Conservation (phyloP, 306 rosid genomes). For the Cercis canadensis region DNA sequence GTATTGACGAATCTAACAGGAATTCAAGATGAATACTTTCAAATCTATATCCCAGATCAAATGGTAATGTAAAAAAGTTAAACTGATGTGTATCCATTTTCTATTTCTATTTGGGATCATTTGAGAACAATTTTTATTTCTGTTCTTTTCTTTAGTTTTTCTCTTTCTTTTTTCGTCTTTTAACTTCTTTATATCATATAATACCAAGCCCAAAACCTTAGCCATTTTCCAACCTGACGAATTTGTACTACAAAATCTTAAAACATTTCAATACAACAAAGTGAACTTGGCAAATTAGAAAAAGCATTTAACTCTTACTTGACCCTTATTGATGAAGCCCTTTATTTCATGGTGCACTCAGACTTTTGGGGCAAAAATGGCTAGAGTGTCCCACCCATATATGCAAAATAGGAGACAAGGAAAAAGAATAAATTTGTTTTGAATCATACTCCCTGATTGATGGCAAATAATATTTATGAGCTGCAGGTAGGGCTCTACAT, state of each 20-base stretch:
- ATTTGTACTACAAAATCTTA: too few relatives aligned
- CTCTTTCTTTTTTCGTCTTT: too few relatives aligned
- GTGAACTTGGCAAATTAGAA: too few relatives aligned
- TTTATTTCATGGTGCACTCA: neutral
- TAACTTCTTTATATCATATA: too few relatives aligned
- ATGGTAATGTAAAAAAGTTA: neutral
- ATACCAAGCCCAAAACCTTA: neutral
- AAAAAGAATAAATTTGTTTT: neutral
- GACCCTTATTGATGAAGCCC: neutral
- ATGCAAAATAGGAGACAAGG: neutral
- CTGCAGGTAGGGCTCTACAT: neutral
- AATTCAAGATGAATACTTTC: neutral
- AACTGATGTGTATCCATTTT: neutral
- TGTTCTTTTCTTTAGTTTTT: too few relatives aligned
- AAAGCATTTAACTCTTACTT: too few relatives aligned
- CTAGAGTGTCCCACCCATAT: neutral
- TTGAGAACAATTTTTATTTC: neutral
- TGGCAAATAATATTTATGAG: neutral
- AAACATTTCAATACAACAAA: constrained; percentile 4
- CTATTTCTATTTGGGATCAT: neutral
- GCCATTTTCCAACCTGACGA: too few relatives aligned
- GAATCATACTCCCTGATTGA: neutral
- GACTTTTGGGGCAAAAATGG: neutral
- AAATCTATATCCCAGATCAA: constrained; percentile 29
- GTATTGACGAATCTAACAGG: neutral